Evolutionary conservation across 2,329 filamentous ascomycete species (phyloP).

Genomic region (Phialophora verrucosa): DNA sequence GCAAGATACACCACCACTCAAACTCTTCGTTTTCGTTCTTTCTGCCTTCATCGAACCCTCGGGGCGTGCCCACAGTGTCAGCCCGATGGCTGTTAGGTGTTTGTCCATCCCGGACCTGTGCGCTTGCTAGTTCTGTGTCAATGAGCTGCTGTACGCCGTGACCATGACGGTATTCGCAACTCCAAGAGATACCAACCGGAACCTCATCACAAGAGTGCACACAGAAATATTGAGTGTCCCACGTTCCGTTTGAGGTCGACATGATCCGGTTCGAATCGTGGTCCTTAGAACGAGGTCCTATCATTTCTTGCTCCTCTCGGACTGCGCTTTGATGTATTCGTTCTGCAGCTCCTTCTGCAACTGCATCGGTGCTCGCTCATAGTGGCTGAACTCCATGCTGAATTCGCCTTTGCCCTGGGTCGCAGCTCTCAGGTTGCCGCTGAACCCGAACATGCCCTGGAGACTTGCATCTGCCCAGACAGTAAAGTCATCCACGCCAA

Average conservation of each 20-base stretch:
- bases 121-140: not conserved
- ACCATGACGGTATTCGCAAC: not conserved
- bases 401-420: conserved; percentile 99
- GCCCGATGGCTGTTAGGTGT: not conserved
- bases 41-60: not conserved
- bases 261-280: not conserved
- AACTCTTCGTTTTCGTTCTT: not conserved
- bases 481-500: conserved; percentile 91
- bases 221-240: not conserved
- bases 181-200: not conserved
- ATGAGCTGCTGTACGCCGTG: not conserved
- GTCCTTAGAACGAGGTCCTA: not conserved
- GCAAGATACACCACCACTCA: not conserved
- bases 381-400: conserved; percentile 98
- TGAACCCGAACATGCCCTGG: conserved; percentile 98
- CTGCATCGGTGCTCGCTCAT: conserved; percentile 82
- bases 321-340: conserved; percentile 70
- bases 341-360: conserved; percentile 79
- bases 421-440: conserved; percentile 83
- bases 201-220: not conserved
- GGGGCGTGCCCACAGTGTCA: no score
- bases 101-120: not conserved
- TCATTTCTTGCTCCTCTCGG: conserved; percentile 68
- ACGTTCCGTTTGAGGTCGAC: not conserved
- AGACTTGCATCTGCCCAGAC: conserved; percentile 89